phyloP scores from a whole-genome alignment of 2,329 filamentous ascomycete species.

The Diaporthe amygdali region DNA sequence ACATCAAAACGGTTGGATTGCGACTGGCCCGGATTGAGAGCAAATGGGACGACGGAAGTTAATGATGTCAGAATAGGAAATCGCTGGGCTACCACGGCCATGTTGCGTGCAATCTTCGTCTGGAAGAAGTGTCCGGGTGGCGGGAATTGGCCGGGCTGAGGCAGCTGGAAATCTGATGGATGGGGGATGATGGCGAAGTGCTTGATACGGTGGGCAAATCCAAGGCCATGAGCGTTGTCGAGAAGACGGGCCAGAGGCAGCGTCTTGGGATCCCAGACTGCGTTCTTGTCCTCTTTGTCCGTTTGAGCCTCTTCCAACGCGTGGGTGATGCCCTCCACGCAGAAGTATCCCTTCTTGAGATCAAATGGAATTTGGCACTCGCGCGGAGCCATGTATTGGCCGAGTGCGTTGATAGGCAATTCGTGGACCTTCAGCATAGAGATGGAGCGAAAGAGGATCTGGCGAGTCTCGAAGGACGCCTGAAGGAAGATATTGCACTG shows the following conservation, averaged over 20 bases:
- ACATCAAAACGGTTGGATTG: fast-evolving
- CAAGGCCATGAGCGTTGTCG: not conserved
- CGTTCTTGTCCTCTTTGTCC: not conserved
- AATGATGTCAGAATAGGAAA: not conserved
- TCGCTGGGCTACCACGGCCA: not conserved
- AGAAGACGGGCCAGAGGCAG: not conserved
- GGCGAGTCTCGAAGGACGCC: not conserved
- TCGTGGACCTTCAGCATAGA: not conserved
- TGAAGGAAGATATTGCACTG: not conserved
- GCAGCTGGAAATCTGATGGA: not conserved
- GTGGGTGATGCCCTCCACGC: not conserved
- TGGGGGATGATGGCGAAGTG: not conserved
- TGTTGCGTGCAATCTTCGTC: not conserved
- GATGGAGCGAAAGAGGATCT: not conserved
- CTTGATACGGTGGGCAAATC: not conserved
- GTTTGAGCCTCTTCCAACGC: not conserved
- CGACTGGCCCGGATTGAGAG: not conserved
- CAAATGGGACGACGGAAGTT: not conserved
- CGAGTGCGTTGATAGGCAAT: fast-evolving
- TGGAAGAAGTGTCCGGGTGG: no score
- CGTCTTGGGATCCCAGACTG: not conserved
- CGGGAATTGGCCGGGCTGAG: no score
- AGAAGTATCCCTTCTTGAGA: not conserved
- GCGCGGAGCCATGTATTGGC: not conserved
- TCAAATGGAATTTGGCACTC: not conserved